A percentile compares a stretch with the other conserved stretches of the same genome.
These are phyloP conservation scores for Colletotrichum musae DNA, from an alignment of 2,329 filamentous ascomycete species.

Conservation along the genomic window DNA sequence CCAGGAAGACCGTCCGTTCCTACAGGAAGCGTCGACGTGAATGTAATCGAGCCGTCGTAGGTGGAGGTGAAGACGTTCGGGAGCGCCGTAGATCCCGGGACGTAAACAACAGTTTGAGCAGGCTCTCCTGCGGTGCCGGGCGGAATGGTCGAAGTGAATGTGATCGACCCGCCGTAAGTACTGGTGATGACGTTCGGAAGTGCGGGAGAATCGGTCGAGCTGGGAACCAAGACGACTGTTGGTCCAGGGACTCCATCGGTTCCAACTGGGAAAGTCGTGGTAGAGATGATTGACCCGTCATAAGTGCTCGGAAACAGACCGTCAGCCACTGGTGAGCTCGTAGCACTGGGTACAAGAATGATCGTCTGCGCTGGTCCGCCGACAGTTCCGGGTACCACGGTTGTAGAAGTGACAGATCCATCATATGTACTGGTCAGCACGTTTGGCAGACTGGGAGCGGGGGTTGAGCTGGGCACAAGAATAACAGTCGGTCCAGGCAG, in stretches of 20 bases:
- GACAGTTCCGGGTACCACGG: conserved; percentile 7
- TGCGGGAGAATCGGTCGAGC: background rate
- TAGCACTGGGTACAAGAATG: conserved; percentile 13
- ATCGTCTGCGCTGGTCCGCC: conserved; percentile 11
- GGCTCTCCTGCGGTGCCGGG: background rate
- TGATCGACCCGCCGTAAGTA: conserved; percentile 25
- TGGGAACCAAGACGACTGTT: conserved; percentile 11
- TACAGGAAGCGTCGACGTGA: conserved; percentile 2
- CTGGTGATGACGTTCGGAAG: conserved; percentile 12
- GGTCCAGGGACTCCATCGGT: conserved; percentile 8
- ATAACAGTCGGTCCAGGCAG: conserved; percentile 10
- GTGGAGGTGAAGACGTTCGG: conserved; percentile 9
- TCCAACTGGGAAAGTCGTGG: conserved; percentile 5
- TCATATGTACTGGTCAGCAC: conserved; percentile 15
- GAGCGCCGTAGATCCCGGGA: background rate
- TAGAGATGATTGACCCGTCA: conserved; percentile 17
- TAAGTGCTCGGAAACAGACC: conserved; percentile 15
- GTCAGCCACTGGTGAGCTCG: background rate
- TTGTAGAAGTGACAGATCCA: conserved; percentile 9
- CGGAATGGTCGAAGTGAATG: background rate
- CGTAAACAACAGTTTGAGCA: background rate
- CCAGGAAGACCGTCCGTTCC: conserved; percentile 3
- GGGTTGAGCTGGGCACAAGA: background rate
- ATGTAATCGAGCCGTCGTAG: conserved; percentile 10
- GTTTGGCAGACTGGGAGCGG: background rate